Evolutionary conservation across 139 green algal genomes (phyloP).

Genomic region (Asterochloris erici): DNA sequence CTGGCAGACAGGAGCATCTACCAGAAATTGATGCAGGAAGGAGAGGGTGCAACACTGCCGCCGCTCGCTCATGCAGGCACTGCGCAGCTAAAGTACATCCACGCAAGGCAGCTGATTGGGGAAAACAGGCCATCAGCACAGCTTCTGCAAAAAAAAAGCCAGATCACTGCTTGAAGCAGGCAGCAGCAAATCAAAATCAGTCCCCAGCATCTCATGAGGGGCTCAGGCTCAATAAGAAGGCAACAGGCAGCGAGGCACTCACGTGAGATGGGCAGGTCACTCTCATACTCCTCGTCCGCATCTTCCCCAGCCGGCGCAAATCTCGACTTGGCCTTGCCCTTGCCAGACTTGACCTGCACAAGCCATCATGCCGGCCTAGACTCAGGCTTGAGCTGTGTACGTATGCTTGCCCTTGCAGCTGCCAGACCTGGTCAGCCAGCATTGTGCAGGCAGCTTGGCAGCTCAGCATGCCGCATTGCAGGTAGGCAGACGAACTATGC

Average conservation of each 20-base stretch:
- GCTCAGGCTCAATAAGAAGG: too few relatives aligned
- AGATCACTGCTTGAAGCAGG: neutral
- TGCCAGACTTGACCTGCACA: neutral
- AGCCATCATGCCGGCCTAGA: too few relatives aligned
- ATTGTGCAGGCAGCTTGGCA: too few relatives aligned
- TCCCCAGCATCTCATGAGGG: neutral
- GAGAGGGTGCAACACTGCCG: neutral
- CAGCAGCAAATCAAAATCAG: neutral
- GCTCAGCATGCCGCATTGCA: too few relatives aligned
- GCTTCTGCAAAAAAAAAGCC: neutral
- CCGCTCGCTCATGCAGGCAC: neutral
- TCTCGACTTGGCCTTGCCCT: constrained; percentile 16
- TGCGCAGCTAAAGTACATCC: neutral
- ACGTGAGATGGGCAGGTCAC: neutral
- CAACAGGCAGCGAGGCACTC: neutral
- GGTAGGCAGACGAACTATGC: too few relatives aligned
- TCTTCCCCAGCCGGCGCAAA: constrained; percentile 10
- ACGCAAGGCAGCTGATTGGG: neutral
- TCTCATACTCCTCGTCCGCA: neutral
- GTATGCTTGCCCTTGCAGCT: too few relatives aligned
- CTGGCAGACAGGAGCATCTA: too few relatives aligned
- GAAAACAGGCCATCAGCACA: neutral
- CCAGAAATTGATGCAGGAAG: too few relatives aligned
- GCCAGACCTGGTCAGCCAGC: too few relatives aligned
- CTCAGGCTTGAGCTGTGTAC: too few relatives aligned